Evolutionary conservation across 1,284 basidiomycete species (phyloP).

Genomic region (Puccinia triticina): DNA sequence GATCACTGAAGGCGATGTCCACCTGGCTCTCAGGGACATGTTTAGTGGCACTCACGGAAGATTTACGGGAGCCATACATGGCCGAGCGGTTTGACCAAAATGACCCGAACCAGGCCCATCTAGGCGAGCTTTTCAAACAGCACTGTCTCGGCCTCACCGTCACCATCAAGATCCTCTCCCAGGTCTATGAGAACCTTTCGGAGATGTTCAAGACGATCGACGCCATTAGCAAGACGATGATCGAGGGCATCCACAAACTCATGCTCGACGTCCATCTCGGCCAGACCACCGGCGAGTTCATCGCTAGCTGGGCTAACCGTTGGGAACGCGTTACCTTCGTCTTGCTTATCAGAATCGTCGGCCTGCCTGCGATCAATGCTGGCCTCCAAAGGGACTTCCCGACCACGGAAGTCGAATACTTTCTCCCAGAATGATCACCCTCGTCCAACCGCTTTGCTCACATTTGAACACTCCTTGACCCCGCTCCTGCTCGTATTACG

Average conservation of each 20-base stretch:
- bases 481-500: not conserved
- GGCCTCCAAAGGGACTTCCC: constrained; percentile 45
- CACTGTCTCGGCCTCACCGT: constrained; percentile 14
- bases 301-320: constrained; percentile 39
- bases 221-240: constrained; percentile 39
- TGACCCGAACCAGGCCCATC: constrained; percentile 21
- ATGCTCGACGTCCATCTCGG: constrained; percentile 32
- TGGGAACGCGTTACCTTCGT: constrained; percentile 45
- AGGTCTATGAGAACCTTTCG: constrained; percentile 16
- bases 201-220: constrained; percentile 23
- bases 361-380: constrained; percentile 40
- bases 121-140: constrained; percentile 21
- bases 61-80: constrained; percentile 36
- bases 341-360: constrained; percentile 38
- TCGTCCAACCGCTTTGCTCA: not conserved
- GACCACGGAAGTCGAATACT: constrained; percentile 39
- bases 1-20: constrained; percentile 6
- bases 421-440: not conserved
- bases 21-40: constrained; percentile 26
- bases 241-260: constrained; percentile 42
- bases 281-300: constrained; percentile 38
- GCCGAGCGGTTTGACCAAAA: constrained; percentile 35
- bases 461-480: not conserved
- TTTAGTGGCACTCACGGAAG: not conserved
- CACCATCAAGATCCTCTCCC: constrained; percentile 24